A percentile compares a stretch with the other conserved stretches of the same genome.
These are phyloP conservation scores for Dinochytrium kinnereticum DNA, from an alignment of 371 early-diverging fungal genomes.

Conservation along the genomic window DNA sequence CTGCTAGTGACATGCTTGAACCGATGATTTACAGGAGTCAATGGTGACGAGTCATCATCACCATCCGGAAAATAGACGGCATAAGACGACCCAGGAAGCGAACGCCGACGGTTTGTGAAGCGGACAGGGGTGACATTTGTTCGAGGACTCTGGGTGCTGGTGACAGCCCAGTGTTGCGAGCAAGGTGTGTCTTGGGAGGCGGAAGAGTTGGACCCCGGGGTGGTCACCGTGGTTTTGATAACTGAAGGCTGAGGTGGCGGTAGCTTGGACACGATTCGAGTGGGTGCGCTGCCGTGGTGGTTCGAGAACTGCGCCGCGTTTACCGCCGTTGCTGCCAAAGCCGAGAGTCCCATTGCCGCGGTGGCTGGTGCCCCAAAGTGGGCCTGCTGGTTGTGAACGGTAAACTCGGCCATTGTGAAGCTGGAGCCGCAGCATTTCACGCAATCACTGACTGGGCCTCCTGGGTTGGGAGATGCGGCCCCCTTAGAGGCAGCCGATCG, in stretches of 20 bases:
- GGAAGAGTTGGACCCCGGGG: background rate
- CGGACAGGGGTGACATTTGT: background rate
- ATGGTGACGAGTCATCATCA: background rate
- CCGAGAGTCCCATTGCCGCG: background rate
- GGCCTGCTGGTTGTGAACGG: background rate
- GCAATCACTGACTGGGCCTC: no score
- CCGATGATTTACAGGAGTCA: no score
- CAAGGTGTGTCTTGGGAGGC: background rate
- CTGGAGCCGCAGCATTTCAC: background rate
- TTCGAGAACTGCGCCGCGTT: background rate
- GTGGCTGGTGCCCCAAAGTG: slow-evolving; percentile 7
- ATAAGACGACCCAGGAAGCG: background rate
- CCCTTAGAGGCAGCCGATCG: background rate
- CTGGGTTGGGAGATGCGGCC: background rate
- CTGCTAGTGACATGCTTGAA: no score
- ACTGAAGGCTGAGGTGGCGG: background rate
- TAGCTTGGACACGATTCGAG: background rate
- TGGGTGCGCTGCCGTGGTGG: background rate
- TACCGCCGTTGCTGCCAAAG: background rate
- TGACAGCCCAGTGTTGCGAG: slow-evolving; percentile 5
- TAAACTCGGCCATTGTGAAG: background rate
- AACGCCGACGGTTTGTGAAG: background rate
- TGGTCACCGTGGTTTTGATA: background rate
- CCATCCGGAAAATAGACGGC: background rate
- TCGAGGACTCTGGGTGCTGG: background rate